A percentile compares a stretch with the other conserved stretches of the same genome.
Evolutionary conservation across 108 stramenopile genomes (phyloP).

Genomic region (Epithemia pelagica): DNA sequence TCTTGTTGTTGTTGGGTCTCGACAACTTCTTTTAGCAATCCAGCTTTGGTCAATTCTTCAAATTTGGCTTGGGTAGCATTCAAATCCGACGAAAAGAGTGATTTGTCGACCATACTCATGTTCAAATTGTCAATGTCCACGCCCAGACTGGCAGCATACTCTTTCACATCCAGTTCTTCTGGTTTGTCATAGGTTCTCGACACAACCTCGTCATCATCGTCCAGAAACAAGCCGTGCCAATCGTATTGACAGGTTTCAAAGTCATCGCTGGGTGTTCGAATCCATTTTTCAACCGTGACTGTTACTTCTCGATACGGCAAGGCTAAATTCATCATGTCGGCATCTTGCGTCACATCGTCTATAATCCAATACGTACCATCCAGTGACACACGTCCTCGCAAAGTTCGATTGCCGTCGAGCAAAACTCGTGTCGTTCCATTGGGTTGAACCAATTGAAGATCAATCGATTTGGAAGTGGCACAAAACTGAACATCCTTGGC

Average conservation of each 20-base stretch:
- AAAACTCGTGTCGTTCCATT: conserved; percentile 17
- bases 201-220: conserved; percentile 68
- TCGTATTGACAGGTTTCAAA: conserved; percentile 72
- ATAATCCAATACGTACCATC: conserved; percentile 85
- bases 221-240: conserved; percentile 71
- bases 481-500: conserved; percentile 64
- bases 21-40: conserved; percentile 44
- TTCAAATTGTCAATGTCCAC: conserved; percentile 87
- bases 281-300: conserved; percentile 62
- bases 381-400: conserved; percentile 53
- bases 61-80: conserved; percentile 54
- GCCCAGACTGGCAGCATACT: conserved; percentile 72
- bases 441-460: conserved; percentile 23
- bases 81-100: conserved; percentile 63
- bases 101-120: conserved; percentile 79
- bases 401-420: conserved; percentile 48
- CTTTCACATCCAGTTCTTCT: conserved; percentile 67
- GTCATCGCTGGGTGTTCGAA: conserved; percentile 38
- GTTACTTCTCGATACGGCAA: conserved; percentile 36
- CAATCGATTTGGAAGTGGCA: conserved; percentile 42
- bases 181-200: conserved; percentile 63
- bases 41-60: conserved; percentile 51
- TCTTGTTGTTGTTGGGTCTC: conserved; percentile 68
- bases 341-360: conserved; percentile 31
- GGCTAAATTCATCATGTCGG: conserved; percentile 1